A percentile compares a stretch with the other conserved stretches of the same genome.
Conservation (phyloP, 2,329 filamentous ascomycete species). For the Fusarium sp. region DNA sequence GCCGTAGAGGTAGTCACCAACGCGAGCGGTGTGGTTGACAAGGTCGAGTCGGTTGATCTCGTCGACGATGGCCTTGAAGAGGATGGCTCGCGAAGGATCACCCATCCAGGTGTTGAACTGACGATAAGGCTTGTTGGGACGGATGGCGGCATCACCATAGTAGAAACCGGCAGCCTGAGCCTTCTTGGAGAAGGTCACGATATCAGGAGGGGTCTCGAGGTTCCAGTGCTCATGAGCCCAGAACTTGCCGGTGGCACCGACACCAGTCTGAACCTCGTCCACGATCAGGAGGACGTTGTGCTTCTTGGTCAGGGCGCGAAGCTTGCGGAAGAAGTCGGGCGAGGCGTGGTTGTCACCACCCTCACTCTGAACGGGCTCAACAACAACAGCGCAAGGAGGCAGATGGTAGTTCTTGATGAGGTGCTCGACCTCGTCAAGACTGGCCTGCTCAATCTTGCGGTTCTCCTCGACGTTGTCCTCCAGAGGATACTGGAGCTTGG, state of each 20-base stretch:
- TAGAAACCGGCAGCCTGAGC: constrained; percentile 95
- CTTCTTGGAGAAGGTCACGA: constrained; percentile 97
- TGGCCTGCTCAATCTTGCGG: constrained; percentile 81
- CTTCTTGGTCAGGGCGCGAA: constrained; percentile 82
- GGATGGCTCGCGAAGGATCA: constrained; percentile 84
- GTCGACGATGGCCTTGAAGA: constrained; percentile 87
- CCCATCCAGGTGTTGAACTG: constrained; percentile 99
- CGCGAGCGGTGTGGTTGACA: constrained; percentile 81
- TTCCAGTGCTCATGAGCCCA: constrained; percentile 98
- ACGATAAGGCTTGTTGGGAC: constrained; percentile 92
- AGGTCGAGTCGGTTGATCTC: constrained; percentile 83
- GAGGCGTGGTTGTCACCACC: constrained; percentile 95
- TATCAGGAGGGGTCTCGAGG: constrained; percentile 82
- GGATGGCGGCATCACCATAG: constrained; percentile 81
- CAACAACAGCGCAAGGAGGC: constrained; percentile 83
- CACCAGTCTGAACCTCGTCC: constrained; percentile 93
- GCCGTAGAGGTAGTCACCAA: constrained; percentile 82
- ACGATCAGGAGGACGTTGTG: constrained; percentile 88
- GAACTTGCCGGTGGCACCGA: constrained; percentile 93
- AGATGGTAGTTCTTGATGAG: constrained; percentile 83
- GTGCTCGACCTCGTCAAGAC: constrained; percentile 84
- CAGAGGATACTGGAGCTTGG: constrained; percentile 86
- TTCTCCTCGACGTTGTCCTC: constrained; percentile 85
- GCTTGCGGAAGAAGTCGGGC: constrained; percentile 85
- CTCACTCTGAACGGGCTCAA: constrained; percentile 94